Conservation (phyloP, 441 rosid species). For the Adansonia grandidieri region DNA sequence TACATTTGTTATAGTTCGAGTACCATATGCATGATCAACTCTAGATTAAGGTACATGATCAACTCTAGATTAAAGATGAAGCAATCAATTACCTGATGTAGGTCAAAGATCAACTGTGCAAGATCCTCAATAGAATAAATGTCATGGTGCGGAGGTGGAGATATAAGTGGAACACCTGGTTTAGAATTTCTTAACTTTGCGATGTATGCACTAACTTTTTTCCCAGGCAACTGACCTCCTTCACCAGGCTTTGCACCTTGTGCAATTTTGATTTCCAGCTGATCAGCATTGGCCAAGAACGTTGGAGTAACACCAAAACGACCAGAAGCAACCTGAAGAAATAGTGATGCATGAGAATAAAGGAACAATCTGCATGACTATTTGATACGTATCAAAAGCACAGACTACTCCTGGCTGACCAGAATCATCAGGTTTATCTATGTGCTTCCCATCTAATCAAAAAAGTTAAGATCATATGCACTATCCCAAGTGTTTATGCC, state of each 20-base stretch:
- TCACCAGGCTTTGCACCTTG: constrained; percentile 99
- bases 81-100: constrained; percentile 78
- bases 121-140: constrained; percentile 98
- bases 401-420: neutral
- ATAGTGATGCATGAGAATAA: constrained; percentile 20
- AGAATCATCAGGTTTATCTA: constrained; percentile 1
- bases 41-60: constrained; percentile 1
- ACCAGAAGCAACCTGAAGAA: constrained; percentile 92
- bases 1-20: constrained; percentile 9
- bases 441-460: neutral
- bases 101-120: constrained; percentile 97
- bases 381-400: neutral
- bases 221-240: constrained; percentile 99
- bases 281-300: constrained; percentile 96
- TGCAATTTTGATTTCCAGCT: constrained; percentile 95
- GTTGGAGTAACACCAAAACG: constrained; percentile 99
- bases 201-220: constrained; percentile 98
- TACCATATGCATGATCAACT: neutral
- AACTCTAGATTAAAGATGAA: constrained; percentile 20
- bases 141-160: constrained; percentile 99
- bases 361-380: constrained; percentile 5
- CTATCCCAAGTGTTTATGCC: constrained; percentile 7
- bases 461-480: constrained; percentile 23
- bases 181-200: constrained; percentile 95
- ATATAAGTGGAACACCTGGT: constrained; percentile 99